Evolutionary conservation across 1,284 basidiomycete genomes (phyloP).

Genomic region (Austroboletus niveus): DNA sequence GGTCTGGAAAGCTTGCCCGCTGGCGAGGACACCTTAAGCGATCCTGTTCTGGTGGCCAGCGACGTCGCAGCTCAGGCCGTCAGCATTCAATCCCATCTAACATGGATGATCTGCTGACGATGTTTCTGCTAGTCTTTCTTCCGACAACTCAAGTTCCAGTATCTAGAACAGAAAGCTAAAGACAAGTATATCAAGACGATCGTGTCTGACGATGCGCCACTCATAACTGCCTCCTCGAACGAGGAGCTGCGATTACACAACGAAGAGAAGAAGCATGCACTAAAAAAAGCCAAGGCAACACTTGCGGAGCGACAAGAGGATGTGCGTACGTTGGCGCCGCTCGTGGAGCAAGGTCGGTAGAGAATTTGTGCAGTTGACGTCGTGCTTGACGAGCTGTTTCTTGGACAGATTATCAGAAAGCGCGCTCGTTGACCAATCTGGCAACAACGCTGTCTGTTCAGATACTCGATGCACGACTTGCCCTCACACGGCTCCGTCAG

Average conservation of each 20-base stretch:
- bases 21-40: conserved; percentile 29
- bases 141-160: conserved; percentile 82
- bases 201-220: conserved; percentile 77
- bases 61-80: conserved; percentile 30
- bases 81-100: conserved; percentile 4
- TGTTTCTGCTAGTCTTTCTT: conserved; percentile 57
- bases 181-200: conserved; percentile 82
- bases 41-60: conserved; percentile 32
- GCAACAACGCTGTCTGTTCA: conserved; percentile 63
- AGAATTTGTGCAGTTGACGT: not conserved
- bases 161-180: conserved; percentile 85
- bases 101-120: not conserved
- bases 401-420: conserved; percentile 54
- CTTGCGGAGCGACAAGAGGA: conserved; percentile 62
- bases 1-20: conserved; percentile 24
- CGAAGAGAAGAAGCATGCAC: conserved; percentile 62
- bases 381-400: not conserved
- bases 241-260: conserved; percentile 60
- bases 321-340: conserved; percentile 57
- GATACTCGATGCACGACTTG: conserved; percentile 77
- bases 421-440: conserved; percentile 51
- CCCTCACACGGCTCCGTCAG: conserved; percentile 74
- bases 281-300: conserved; percentile 63
- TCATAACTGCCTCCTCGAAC: conserved; percentile 73
- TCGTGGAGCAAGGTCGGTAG: conserved; percentile 63